Evolutionary conservation across 2,329 filamentous ascomycete species (phyloP).

Genomic region (Fusarium paranaense): DNA sequence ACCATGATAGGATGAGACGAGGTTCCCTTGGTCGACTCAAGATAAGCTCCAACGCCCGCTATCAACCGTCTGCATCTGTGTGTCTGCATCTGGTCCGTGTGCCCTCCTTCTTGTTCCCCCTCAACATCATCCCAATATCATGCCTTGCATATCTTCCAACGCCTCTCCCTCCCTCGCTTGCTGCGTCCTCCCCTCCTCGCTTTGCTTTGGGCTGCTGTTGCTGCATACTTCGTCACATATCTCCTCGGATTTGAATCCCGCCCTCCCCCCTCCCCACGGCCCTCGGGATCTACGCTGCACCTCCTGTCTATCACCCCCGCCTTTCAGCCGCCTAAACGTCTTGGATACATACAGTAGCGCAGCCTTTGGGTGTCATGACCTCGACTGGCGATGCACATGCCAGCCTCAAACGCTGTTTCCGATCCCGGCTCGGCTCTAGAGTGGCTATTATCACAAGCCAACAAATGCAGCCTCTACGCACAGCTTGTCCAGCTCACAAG

Average conservation of each 20-base stretch:
- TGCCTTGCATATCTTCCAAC: not conserved
- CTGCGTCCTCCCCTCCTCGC: not conserved
- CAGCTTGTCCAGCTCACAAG: constrained; percentile 4
- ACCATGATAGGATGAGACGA: not conserved
- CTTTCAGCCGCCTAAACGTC: constrained; percentile 8
- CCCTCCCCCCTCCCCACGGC: not conserved
- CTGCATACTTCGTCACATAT: constrained; percentile 8
- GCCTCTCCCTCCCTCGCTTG: not conserved
- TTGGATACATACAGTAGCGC: not conserved
- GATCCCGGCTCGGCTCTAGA: not conserved
- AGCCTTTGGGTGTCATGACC: not conserved
- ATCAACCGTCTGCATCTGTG: not conserved
- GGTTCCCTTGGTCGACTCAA: not conserved
- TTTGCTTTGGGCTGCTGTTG: not conserved
- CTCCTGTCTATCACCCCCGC: constrained; percentile 3
- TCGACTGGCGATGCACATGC: constrained; percentile 2
- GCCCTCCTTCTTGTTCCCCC: not conserved
- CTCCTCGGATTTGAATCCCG: not conserved
- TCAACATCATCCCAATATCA: not conserved
- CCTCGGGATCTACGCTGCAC: constrained; percentile 12
- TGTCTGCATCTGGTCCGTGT: not conserved
- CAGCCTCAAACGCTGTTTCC: not conserved
- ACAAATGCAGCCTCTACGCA: not conserved
- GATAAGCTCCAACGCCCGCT: constrained; percentile 7
- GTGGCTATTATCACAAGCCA: not conserved